Conservation (phyloP, 2,329 filamentous ascomycete species). For the Fusarium duplospermum region DNA sequence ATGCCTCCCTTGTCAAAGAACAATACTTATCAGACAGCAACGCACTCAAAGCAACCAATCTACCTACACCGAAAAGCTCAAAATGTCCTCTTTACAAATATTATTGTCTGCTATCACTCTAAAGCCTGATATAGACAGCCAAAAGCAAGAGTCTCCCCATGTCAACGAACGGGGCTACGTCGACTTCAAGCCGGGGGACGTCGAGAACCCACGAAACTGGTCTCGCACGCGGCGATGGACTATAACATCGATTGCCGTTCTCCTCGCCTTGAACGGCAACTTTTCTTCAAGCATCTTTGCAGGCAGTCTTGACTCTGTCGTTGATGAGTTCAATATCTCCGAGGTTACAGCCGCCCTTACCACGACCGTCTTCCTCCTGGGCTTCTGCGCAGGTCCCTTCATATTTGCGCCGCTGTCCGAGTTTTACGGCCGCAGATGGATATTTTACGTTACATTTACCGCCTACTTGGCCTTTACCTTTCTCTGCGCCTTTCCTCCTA, state of each 20-base stretch:
- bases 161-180: slow-evolving; percentile 63
- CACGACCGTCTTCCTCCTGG: slow-evolving; percentile 66
- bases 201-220: slow-evolving; percentile 65
- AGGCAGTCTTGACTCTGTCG: slow-evolving; percentile 48
- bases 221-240: slow-evolving; percentile 51
- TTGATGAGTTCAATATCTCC: slow-evolving; percentile 57
- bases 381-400: slow-evolving; percentile 68
- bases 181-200: slow-evolving; percentile 62
- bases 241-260: slow-evolving; percentile 55
- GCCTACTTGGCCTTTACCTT: slow-evolving; percentile 64
- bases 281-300: slow-evolving; percentile 57
- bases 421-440: slow-evolving; percentile 66
- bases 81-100: background rate
- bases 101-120: slow-evolving; percentile 6
- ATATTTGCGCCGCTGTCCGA: slow-evolving; percentile 69
- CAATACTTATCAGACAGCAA: background rate
- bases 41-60: too few relatives aligned
- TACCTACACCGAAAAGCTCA: background rate
- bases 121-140: slow-evolving; percentile 4
- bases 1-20: background rate
- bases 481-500: slow-evolving; percentile 66
- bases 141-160: slow-evolving; percentile 48
- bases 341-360: slow-evolving; percentile 60
- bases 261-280: slow-evolving; percentile 66
- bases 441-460: slow-evolving; percentile 63